These are phyloP conservation scores for Cladophialophora immunda DNA, from an alignment of 2,329 filamentous ascomycete genomes.

Conservation along the genomic window DNA sequence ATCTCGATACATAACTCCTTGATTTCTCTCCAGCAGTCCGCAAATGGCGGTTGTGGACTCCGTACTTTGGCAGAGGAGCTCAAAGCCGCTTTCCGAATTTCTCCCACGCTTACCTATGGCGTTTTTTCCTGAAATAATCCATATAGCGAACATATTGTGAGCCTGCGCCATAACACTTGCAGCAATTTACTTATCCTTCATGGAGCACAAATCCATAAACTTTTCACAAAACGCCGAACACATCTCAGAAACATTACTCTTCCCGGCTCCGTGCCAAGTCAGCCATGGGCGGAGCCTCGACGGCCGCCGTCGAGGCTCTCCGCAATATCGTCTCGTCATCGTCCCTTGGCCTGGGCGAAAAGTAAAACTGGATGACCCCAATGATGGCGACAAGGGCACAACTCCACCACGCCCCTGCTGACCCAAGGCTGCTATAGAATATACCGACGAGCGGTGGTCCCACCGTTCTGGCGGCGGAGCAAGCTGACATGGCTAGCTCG, in stretches of 20 bases:
- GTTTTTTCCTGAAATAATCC: background rate
- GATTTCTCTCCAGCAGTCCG: background rate
- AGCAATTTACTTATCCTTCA: background rate
- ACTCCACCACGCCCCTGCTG: slow-evolving; percentile 70
- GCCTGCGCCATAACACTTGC: background rate
- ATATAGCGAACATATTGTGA: background rate
- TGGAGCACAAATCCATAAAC: background rate
- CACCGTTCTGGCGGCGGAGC: slow-evolving; percentile 72
- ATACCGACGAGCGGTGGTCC: slow-evolving; percentile 72
- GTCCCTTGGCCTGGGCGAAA: slow-evolving; percentile 47
- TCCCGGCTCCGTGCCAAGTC: slow-evolving; percentile 5
- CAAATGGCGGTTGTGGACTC: background rate
- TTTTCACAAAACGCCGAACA: background rate
- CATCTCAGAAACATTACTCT: background rate
- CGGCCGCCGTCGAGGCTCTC: slow-evolving; percentile 8
- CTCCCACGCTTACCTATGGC: background rate
- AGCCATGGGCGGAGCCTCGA: slow-evolving; percentile 19
- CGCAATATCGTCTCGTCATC: slow-evolving; percentile 28
- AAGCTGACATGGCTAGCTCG: slow-evolving; percentile 71
- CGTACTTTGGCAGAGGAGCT: background rate
- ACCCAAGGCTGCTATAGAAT: slow-evolving; percentile 68
- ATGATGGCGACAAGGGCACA: slow-evolving; percentile 65
- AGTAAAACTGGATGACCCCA: slow-evolving; percentile 69
- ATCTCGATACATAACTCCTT: background rate
- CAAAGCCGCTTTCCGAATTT: background rate